Base-by-base conservation (phyloP, 345 rosid genomes). In the Aurinia saxatilis region DNA sequence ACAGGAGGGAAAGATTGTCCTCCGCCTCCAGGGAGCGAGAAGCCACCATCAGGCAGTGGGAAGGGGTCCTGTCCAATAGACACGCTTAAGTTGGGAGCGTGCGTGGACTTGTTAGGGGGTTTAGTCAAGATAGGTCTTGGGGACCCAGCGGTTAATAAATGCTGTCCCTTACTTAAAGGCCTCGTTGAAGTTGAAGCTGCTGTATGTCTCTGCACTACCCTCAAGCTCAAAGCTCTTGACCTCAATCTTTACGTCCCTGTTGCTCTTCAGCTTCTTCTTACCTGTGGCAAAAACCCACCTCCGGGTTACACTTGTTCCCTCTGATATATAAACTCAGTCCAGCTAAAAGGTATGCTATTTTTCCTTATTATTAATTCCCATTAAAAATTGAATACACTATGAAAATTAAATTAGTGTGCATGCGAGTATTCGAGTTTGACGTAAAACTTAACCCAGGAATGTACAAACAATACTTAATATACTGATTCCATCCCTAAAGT, bases 261-360 rank as follows among this genome's bases (percentile, higher is more conserved):
- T 63, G 97, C 99, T 52, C 95, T 93, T 65, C 96, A 93, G 78
- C 97, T 93, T 29, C 96, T 93, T 36, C 31, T 90, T 48, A 77
- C 95, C 16, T 93, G 99, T 68, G 99, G 99, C 31, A 93, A 93
- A 84, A 81, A 85, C 25, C 97, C 96, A 15, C 99, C 99, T 75
- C 84, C 99, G 17, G 97, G 97, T 45, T 93, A 73, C 90, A 93
- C 97, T 46, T 93, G 99, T 77, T 34, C 96, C 65, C 68, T 93
- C 66, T 87, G 78, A 73, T 37, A 38, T n/a, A 33, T 11, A 39
- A 46, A 33, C 11, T 37, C 42, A 39, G 10, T 63, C 50, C 16
- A 37, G 2, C 12, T 61, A 19, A 53, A 47, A 33, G 44, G 68
- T 70, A 70, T 29, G 57, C 35, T 38, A 47, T 14, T 14, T 54